A percentile compares a stretch with the other conserved stretches of the same genome.
These are phyloP conservation scores for Kodamaea kakaduensis DNA, from an alignment of 805 yeast genomes.

Conservation along the genomic window DNA sequence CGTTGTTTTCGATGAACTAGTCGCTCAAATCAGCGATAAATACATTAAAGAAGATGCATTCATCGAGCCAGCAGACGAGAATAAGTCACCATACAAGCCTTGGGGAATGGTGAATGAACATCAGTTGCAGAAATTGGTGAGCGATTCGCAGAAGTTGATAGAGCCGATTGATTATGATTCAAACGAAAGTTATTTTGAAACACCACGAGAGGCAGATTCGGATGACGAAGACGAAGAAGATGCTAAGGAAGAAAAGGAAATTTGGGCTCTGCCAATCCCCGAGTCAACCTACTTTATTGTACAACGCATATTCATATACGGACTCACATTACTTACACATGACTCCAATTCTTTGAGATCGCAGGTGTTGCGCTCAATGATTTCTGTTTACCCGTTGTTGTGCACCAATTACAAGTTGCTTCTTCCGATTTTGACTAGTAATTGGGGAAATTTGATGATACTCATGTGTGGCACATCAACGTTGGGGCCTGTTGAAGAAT, in stretches of 20 bases:
- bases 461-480: slow-evolving; percentile 17
- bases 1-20: slow-evolving; percentile 59
- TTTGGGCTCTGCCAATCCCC: slow-evolving; percentile 70
- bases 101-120: slow-evolving; percentile 55
- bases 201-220: slow-evolving; percentile 26
- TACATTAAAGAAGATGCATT: slow-evolving; percentile 22
- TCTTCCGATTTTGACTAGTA: slow-evolving; percentile 30
- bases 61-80: slow-evolving; percentile 15
- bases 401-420: slow-evolving; percentile 27
- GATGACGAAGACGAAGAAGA: slow-evolving; percentile 31
- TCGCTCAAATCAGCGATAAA: slow-evolving; percentile 41
- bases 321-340: slow-evolving; percentile 67
- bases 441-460: slow-evolving; percentile 30
- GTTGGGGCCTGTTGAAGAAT: slow-evolving; percentile 9
- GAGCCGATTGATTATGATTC: slow-evolving; percentile 31
- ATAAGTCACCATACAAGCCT: slow-evolving; percentile 37
- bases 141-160: slow-evolving; percentile 26
- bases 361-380: slow-evolving; percentile 50
- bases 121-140: slow-evolving; percentile 44
- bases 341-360: slow-evolving; percentile 53
- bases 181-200: slow-evolving; percentile 37
- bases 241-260: slow-evolving; percentile 13
- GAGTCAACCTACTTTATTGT: slow-evolving; percentile 53
- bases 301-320: slow-evolving; percentile 61
- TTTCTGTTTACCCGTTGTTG: slow-evolving; percentile 29